Percentiles rank a stretch among this genome's conserved stretches.
Conservation (phyloP, 2,329 filamentous ascomycete genomes). For the Arachnomyces sp. region DNA sequence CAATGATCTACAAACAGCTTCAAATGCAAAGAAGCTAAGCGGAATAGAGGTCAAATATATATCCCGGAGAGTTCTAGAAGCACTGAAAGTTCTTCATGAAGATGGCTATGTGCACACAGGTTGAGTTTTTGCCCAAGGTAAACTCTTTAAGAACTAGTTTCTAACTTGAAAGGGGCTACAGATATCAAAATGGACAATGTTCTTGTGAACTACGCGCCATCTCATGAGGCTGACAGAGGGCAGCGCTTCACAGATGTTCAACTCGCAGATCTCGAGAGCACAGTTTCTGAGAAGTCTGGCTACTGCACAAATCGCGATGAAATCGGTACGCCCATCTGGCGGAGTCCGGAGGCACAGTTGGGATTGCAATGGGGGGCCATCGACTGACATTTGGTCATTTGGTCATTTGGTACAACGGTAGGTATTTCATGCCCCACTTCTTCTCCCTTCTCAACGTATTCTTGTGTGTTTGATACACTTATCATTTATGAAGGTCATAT, state of each 20-base stretch:
- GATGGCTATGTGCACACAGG: conserved; percentile 16
- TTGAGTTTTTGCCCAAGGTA: conserved; percentile 1
- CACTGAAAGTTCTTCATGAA: conserved; percentile 11
- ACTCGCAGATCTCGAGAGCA: conserved; percentile 14
- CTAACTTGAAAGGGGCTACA: conserved; percentile 4
- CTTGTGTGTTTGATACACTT: not conserved
- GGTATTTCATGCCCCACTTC: not conserved
- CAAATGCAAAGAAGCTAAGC: conserved; percentile 9
- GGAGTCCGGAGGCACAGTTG: conserved; percentile 14
- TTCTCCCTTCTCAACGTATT: conserved; percentile 1
- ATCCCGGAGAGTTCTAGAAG: conserved; percentile 12
- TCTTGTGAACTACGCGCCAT: conserved; percentile 14
- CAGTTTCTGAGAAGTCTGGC: conserved; percentile 8
- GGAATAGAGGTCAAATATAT: conserved; percentile 13
- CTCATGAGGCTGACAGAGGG: not conserved
- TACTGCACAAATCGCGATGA: conserved; percentile 8
- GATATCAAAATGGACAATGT: conserved; percentile 17
- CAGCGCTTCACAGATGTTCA: conserved; percentile 14
- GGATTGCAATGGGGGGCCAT: conserved; percentile 11
- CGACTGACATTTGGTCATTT: conserved; percentile 16
- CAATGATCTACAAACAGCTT: conserved; percentile 10
- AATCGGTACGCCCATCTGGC: conserved; percentile 15
- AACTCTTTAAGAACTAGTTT: not conserved
- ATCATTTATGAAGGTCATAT: conserved; percentile 10
- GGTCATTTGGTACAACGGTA: conserved; percentile 15